Conservation (phyloP, 768 basidiomycete species). For the Hericium erinaceus region DNA sequence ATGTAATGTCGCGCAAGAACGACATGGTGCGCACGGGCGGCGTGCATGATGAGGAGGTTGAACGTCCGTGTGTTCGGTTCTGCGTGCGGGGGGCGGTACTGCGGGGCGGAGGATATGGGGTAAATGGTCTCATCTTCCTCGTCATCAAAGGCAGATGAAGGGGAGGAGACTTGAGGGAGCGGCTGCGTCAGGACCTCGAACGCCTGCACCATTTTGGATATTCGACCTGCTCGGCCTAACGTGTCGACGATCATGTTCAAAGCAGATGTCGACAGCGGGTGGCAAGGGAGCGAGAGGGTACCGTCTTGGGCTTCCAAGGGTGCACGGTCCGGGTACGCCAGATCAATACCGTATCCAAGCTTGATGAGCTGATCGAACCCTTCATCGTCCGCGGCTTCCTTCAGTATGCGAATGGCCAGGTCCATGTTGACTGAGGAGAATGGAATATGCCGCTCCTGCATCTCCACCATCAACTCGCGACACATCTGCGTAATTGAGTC, state of each 20-base stretch:
- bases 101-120: constrained; percentile 22
- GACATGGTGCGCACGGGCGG: constrained; percentile 38
- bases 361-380: constrained; percentile 54
- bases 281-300: constrained; percentile 26
- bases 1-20: constrained; percentile 61
- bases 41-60: constrained; percentile 48
- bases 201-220: constrained; percentile 61
- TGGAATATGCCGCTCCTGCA: constrained; percentile 38
- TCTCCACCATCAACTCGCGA: constrained; percentile 44
- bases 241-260: constrained; percentile 69
- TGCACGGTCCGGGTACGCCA: constrained; percentile 61
- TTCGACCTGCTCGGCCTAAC: constrained; percentile 48
- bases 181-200: constrained; percentile 76
- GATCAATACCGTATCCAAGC: constrained; percentile 67
- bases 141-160: constrained; percentile 49
- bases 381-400: constrained; percentile 47
- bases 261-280: constrained; percentile 39
- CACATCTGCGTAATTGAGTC: constrained; percentile 39
- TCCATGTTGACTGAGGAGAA: constrained; percentile 58
- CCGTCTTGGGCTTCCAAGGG: constrained; percentile 40
- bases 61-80: constrained; percentile 62
- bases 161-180: constrained; percentile 38
- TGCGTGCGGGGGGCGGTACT: constrained; percentile 33
- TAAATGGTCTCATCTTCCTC: constrained; percentile 49
- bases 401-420: constrained; percentile 57